Evolutionary conservation across 139 green algal genomes (phyloP), one percentile per base, ranked within the genome.

Genomic region (Tetraselmis chui): DNA sequence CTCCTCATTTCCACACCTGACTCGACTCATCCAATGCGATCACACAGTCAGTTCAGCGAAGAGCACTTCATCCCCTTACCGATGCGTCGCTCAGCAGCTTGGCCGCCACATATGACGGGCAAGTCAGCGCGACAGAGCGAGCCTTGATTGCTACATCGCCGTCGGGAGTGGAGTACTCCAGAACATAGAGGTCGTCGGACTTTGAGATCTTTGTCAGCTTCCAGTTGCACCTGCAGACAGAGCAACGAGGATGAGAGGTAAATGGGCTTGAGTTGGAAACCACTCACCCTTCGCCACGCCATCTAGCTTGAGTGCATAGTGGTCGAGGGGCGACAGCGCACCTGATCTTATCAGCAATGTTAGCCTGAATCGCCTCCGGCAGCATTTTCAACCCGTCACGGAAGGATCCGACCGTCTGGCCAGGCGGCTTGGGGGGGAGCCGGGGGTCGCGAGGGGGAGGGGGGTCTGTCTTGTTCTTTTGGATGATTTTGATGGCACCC

Each of bases 401-500:
- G 91, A 99, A 99, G 45, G 93, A 98, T 76, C 95, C 96, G 31
- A 99, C 96, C 30, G 95, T 97, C 89, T 98, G 95, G 23, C 95
- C 95, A 84, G 93, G 89, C 58, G 95, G 94, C 91, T 97, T 97
- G 80, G 94, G 91, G 5, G 97, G 97, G 81, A 99, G 91, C 1
- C 87, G 82, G 26, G 93, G 86, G 88, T 99, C 94, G 27, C 93
- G 89, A 0, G 93, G 92, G 5, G 94, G 91, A 0, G 88, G 82
- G 24, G 95, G 95, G 87, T 98, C 97, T 76, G 85, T 86, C 79
- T 88, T 88, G 58, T 84, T 89, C 75, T 91, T 86, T 76, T 88
- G 58, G n/a, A 90, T 77, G 27, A 82, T 28, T 67, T 89, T 87
- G 24, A 91, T 27, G 59, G 83, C 77, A 77, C 88, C 89, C 32